Evolutionary conservation across 1,139 yeast genomes (phyloP), one percentile per base, ranked within the genome.

Genomic region (Candida neerlandica): DNA sequence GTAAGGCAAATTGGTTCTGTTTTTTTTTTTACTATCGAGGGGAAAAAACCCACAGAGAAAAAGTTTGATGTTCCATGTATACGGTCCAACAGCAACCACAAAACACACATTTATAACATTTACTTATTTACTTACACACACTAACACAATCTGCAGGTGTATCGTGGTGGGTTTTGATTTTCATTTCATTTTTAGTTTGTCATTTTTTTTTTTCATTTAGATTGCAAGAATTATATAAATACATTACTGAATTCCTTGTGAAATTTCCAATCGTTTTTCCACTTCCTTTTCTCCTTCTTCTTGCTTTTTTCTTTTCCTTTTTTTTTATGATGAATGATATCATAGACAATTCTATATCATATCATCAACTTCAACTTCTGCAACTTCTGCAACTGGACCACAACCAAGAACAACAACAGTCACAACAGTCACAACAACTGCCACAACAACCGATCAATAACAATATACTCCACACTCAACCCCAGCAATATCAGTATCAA

Each of bases 401-500:
- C 27, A 23, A 4, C 27, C 35, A 33, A 33, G 29, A 37, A 12
- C 41, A 19, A 26, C 23, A 15, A 15, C 40, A 37, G 4, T 27
- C 5, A 35, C 40, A 33, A 33, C 37, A 16, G 15, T 21, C 2
- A 7, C 43, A 29, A 27, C 33, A 40, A 15, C 34, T 27, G 14
- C 32, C n/a, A 26, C 32, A 23, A 14, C 33, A 33, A 21, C 19
- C 30, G 11, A 18, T 7, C 2, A 19, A 19, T 12, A 26, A 30
- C 19, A 33, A 42, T 12, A 27, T 29, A 33, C 29, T 19, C 11
- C 39, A 23, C 16, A 19, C 38, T 5, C 44, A 21, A 34, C 39
- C 33, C 11, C 41, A 43, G 26, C 46, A 21, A 10, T 34, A 44
- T 23, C 46, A 35, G 21, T 34, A 44, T 23, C 46, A 35, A n/a